Conservation (phyloP, 257 asterid species). For the Fraxinus cuspidata region DNA sequence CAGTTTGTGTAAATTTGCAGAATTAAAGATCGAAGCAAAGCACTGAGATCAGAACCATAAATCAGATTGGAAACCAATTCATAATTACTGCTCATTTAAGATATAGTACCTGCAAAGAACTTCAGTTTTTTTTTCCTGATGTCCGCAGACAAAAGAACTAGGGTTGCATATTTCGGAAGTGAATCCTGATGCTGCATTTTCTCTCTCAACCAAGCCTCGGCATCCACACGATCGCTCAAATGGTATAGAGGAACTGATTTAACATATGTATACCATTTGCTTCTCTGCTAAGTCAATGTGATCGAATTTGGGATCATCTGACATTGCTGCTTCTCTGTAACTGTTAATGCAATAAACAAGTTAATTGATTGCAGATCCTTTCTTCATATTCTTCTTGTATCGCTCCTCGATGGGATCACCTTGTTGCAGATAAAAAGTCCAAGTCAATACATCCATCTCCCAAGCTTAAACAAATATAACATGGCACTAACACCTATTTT, state of each 20-base stretch:
- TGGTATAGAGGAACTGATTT: not conserved
- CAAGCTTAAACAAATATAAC: not conserved
- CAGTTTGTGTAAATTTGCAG: not conserved
- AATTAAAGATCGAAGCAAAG: not conserved
- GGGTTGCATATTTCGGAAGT: too few species aligned
- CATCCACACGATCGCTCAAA: slow-evolving; percentile 49
- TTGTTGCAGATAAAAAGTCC: slow-evolving; percentile 50
- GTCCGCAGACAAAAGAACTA: slow-evolving; percentile 65
- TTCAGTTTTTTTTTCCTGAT: slow-evolving; percentile 68
- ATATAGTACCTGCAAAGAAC: slow-evolving; percentile 63
- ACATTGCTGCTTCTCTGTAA: slow-evolving; percentile 79
- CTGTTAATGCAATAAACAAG: slow-evolving; percentile 61
- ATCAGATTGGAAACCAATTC: not conserved
- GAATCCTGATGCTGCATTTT: slow-evolving; percentile 71
- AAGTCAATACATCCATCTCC: too few species aligned
- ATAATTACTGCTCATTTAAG: not conserved
- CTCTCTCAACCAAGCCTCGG: slow-evolving; percentile 87
- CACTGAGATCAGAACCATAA: not conserved
- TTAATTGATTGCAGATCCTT: slow-evolving; percentile 73
- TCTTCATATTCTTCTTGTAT: slow-evolving; percentile 67
- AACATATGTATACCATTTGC: slow-evolving; percentile 57
- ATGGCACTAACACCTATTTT: slow-evolving; percentile 29
- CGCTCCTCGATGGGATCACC: slow-evolving; percentile 90
- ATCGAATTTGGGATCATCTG: slow-evolving; percentile 69
- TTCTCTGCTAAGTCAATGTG: slow-evolving; percentile 75